phyloP scores from a whole-genome alignment of 306 rosid genomes.

The Malus orientalis region DNA sequence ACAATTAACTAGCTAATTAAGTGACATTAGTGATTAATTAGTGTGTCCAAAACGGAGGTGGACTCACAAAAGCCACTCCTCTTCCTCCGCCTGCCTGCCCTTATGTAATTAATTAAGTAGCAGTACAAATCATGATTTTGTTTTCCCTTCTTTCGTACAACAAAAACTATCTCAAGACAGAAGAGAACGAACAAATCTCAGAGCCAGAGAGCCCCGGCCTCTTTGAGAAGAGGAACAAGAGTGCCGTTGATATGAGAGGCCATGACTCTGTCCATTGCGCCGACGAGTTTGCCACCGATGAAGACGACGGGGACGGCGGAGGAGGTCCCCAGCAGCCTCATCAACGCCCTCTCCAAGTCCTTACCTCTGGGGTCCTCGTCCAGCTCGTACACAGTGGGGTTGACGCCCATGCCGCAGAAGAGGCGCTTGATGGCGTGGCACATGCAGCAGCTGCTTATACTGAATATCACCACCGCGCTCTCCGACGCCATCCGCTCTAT shows the following conservation, averaged over 20 bases:
- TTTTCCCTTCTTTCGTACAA: not conserved
- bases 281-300: constrained; percentile 77
- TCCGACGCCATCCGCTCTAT: constrained; percentile 61
- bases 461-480: constrained; percentile 83
- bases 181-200: not conserved
- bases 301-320: constrained; percentile 59
- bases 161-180: not conserved
- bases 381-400: constrained; percentile 66
- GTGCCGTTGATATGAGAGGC: constrained; percentile 81
- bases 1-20: not conserved
- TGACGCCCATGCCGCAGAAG: constrained; percentile 87
- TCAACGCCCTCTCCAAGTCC: constrained; percentile 53
- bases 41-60: constrained; percentile 14
- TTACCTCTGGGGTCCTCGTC: constrained; percentile 61
- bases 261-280: constrained; percentile 80
- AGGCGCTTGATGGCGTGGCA: constrained; percentile 86
- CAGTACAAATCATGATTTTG: not conserved
- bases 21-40: not conserved
- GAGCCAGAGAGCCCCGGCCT: constrained; percentile 94
- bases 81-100: constrained; percentile 19
- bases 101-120: not conserved
- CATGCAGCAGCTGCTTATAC: constrained; percentile 73
- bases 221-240: constrained; percentile 85
- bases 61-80: constrained; percentile 8
- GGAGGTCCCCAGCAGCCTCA: constrained; percentile 41